These are phyloP conservation scores for Paraphysoderma sedebokerense DNA, from an alignment of 371 early-diverging fungal genomes.

Conservation along the genomic window DNA sequence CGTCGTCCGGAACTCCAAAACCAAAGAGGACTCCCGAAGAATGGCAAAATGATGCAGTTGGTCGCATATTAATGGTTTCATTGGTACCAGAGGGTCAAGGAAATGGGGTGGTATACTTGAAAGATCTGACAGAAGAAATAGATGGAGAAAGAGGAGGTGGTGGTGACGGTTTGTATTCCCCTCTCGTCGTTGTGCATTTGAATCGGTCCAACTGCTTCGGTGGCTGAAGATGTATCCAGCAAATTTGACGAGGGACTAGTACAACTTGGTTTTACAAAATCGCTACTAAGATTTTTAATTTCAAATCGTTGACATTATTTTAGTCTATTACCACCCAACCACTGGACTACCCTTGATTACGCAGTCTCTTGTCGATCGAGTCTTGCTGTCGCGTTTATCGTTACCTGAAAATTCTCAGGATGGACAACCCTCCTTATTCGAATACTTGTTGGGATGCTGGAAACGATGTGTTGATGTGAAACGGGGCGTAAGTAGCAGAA, in stretches of 20 bases:
- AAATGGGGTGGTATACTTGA: no score
- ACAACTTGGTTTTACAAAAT: neutral
- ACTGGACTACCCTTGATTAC: slow-evolving; percentile 28
- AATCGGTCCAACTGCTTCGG: slow-evolving; percentile 17
- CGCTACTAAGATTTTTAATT: neutral
- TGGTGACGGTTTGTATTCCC: no score
- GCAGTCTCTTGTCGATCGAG: slow-evolving; percentile 41
- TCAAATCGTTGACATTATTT: neutral
- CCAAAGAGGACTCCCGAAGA: no score
- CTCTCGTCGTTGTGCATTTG: slow-evolving; percentile 10
- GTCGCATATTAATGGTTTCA: no score
- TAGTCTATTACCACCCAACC: slow-evolving; percentile 4
- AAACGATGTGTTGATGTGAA: slow-evolving; percentile 34
- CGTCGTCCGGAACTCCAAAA: no score
- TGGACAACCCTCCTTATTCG: slow-evolving; percentile 32
- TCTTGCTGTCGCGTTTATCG: slow-evolving; percentile 57
- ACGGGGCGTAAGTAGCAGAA: slow-evolving; percentile 25
- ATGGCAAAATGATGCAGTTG: no score
- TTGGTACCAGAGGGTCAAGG: no score
- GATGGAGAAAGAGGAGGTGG: no score
- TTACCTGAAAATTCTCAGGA: slow-evolving; percentile 23
- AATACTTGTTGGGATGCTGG: slow-evolving; percentile 67
- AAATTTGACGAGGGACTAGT: slow-evolving; percentile 12
- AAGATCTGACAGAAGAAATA: no score
- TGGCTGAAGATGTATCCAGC: slow-evolving; percentile 19